Conservation (phyloP, 1,284 basidiomycete genomes). For the Ganoderma meredithae region DNA sequence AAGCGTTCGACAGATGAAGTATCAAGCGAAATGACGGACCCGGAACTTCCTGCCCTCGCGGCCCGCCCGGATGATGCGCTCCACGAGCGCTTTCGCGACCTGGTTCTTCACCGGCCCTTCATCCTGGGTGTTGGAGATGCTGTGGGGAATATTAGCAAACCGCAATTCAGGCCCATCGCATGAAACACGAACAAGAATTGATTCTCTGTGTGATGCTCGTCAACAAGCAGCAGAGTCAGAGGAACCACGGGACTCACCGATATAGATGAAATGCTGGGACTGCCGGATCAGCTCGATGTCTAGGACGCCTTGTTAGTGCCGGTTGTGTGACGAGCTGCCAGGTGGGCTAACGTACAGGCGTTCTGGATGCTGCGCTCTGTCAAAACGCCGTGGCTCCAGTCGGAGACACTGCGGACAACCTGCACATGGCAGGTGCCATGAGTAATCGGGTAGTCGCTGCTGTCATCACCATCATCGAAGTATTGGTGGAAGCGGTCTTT, state of each 20-base stretch:
- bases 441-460: constrained; percentile 45
- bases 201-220: constrained; percentile 65
- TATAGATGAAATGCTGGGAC: constrained; percentile 89
- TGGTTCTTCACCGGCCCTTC: constrained; percentile 80
- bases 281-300: constrained; percentile 81
- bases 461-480: constrained; percentile 42
- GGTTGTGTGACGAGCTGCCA: constrained; percentile 8
- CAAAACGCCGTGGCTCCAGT: constrained; percentile 93
- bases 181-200: constrained; percentile 84
- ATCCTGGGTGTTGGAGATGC: constrained; percentile 77
- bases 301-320: constrained; percentile 12
- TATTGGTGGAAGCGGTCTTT: constrained; percentile 61
- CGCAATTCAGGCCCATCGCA: too few relatives aligned
- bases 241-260: constrained; percentile 57
- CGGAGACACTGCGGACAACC: constrained; percentile 82
- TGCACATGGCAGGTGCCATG: constrained; percentile 73
- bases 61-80: constrained; percentile 85
- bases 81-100: constrained; percentile 84
- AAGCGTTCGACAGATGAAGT: not conserved
- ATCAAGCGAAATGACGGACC: constrained; percentile 38
- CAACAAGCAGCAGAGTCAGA: not conserved
- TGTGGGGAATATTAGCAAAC: constrained; percentile 40
- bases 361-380: constrained; percentile 88
- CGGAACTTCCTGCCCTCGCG: constrained; percentile 80
- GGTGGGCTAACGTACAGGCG: constrained; percentile 67